Base-by-base conservation (phyloP, 371 early-diverging fungal species). In the Mucor velutinosus region DNA sequence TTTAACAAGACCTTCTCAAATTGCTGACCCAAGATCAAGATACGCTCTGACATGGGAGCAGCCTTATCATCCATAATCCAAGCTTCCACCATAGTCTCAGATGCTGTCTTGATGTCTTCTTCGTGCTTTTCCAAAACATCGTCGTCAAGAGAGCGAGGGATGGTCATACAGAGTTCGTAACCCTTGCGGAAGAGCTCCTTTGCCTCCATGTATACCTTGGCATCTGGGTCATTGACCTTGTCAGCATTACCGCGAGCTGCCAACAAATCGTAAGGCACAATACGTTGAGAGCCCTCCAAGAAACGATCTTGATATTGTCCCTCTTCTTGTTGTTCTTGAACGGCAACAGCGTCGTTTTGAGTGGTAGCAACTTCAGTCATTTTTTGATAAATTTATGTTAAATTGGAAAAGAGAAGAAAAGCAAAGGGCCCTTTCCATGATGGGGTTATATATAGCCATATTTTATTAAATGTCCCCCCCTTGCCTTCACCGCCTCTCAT, bases 31-130 rank as follows among this genome's bases (percentile, higher is more conserved):
- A 71, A 35, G 27, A 66, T 66, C 19, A 66, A 37, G 10, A 66
- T 66, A 64, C 67, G 71, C 67, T 87, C 87, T 61, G 87, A 86
- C 86, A 89, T 86, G 60, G 84, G 82, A 53, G 87, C 86, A 39
- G 88, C 90, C 73, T 86, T 86, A 72, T 89, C 90, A 73, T 89
- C 90, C 72, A 89, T 72, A 66, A 89, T 75, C 85, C 87, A 89
- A 19, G 90, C 88, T 61, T 76, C 73, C 64, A 89, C 87, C 70
- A 89, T 79, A 65, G 80, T 83, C 66, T 86, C 85, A 65, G 90
- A 86, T 8, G 88, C 83, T 6, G 80, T 75, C 59, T 79, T 86
- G 69, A 89, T 85, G 60, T 88, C 83, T 58, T 87, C 82, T 73
- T 86, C 84, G 69, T 87, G 70, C 67, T 84, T 72, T 60, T 76